Percentiles rank a stretch among this genome's conserved stretches.
phyloP scores from a whole-genome alignment of 2,329 filamentous ascomycete species.

The Colletotrichum tropicicola region DNA sequence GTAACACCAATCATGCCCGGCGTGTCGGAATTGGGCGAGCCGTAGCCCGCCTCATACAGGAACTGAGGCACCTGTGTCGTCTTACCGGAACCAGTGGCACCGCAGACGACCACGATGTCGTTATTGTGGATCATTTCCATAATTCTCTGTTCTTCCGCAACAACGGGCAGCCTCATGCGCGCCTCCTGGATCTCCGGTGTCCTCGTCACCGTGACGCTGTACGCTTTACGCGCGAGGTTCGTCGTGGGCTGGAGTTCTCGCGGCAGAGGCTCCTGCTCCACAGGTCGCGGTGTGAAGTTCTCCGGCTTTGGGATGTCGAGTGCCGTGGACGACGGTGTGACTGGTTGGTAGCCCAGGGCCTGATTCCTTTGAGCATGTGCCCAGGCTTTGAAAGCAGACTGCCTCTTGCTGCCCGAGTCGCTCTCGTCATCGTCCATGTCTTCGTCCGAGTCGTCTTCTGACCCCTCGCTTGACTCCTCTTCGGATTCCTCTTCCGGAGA shows the following conservation, averaged over 20 bases:
- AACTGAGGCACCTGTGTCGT: constrained; percentile 98
- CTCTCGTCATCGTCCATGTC: constrained; percentile 41
- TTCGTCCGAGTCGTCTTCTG: constrained; percentile 38
- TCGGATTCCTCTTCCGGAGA: constrained; percentile 39
- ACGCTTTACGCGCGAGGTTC: constrained; percentile 75
- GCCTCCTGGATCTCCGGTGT: constrained; percentile 78
- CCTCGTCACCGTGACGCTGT: constrained; percentile 76
- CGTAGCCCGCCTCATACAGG: constrained; percentile 92
- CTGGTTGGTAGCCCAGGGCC: constrained; percentile 72
- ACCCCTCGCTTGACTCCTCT: constrained; percentile 30
- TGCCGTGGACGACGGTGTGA: constrained; percentile 50
- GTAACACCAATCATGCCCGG: constrained; percentile 95
- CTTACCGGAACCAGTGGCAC: constrained; percentile 95
- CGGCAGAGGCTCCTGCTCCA: constrained; percentile 77
- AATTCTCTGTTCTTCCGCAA: constrained; percentile 94
- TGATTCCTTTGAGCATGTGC: constrained; percentile 87
- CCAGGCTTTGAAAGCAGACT: constrained; percentile 91
- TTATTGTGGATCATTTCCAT: constrained; percentile 98
- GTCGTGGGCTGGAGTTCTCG: constrained; percentile 70
- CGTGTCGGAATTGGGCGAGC: constrained; percentile 78
- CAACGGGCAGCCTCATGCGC: constrained; percentile 84
- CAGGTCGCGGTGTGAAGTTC: constrained; percentile 72
- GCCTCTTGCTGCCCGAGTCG: constrained; percentile 45
- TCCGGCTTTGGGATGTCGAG: constrained; percentile 64
- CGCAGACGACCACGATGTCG: constrained; percentile 89